A percentile compares a stretch with the other conserved stretches of the same genome.
Evolutionary conservation across 202 grass and related monocot species (phyloP).

Genomic region (Sporobolus alterniflorus): DNA sequence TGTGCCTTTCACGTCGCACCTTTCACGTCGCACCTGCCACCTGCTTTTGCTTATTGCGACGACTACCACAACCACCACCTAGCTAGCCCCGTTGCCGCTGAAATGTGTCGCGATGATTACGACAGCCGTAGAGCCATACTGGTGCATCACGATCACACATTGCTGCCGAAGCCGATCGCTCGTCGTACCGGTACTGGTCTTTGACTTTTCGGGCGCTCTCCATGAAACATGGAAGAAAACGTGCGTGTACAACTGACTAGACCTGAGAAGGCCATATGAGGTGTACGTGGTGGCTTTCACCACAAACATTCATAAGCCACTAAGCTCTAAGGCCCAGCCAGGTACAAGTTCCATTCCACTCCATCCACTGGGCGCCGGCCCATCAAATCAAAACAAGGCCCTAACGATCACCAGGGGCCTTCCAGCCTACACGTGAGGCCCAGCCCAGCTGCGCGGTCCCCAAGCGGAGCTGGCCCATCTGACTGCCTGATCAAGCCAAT

Average conservation of each 20-base stretch:
- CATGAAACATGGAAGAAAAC: neutral
- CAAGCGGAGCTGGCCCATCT: neutral
- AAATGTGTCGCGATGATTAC: neutral
- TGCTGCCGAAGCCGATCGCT: neutral
- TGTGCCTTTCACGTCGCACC: neutral
- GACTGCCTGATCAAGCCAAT: constrained; percentile 2
- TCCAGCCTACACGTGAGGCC: neutral
- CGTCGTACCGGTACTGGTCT: neutral
- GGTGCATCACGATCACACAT: neutral
- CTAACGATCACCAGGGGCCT: neutral
- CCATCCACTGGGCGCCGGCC: neutral
- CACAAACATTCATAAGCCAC: neutral
- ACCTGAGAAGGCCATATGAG: too few relatives aligned
- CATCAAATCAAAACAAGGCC: neutral
- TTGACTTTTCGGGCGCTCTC: neutral
- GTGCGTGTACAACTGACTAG: too few relatives aligned
- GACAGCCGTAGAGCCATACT: too few relatives aligned
- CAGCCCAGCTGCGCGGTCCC: neutral
- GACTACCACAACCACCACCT: neutral
- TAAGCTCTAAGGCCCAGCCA: neutral
- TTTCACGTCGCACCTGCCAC: too few relatives aligned
- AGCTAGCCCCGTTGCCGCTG: neutral
- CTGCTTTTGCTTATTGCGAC: neutral
- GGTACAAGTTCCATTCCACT: neutral
- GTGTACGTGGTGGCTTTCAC: neutral